Evolutionary conservation across 768 basidiomycete species (phyloP), one percentile per base, ranked within the genome.

Genomic region (Tricholoma bakamatsutake): DNA sequence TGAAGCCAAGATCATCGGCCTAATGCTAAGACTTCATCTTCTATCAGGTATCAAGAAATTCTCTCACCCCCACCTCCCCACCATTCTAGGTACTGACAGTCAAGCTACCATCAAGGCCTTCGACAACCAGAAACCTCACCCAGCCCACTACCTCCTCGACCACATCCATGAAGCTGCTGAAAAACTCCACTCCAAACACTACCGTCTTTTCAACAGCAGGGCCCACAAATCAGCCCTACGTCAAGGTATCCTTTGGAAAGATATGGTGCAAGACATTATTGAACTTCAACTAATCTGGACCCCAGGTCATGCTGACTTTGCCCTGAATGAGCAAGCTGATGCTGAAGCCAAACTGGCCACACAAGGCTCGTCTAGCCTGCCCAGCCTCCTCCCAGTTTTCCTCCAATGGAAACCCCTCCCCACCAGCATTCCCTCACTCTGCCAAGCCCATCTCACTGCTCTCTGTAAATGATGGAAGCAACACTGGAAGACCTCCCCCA

Each of bases 351-450:
- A 59, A 28, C 1, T 12, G 11, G 59, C 59, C 0, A 49, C 55
- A 4, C 28, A 31, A 30, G 56, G 56, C 7, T 10, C 31, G 0
- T 53, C 59, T 3, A 60, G 59, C 43, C 28, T 17, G 1, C 2
- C 31, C 5, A 17, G 18, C 13, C 30, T 8, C 43, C 55, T 57
- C 31, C 59, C 49, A 3, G 12, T 4, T 0, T 60, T 18, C 15
- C 52, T 60, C 1, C 15, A 42, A 9, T 9, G 21, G 3, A 33
- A 31, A 5, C 50, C 55, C 12, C 57, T 65, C 33, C 62, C 59
- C 3, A 12, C 31, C 28, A 66, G 65, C 50, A 55, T 46, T 11
- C 55, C 64, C 3, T 60, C 62, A 13, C 50, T 61, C 4, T 18
- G 39, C 3, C 60, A 63, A 28, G 46, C 43, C 12, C 46, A 42